phyloP scores from a whole-genome alignment of 495 filamentous ascomycete species.

The Penicillium canescens region DNA sequence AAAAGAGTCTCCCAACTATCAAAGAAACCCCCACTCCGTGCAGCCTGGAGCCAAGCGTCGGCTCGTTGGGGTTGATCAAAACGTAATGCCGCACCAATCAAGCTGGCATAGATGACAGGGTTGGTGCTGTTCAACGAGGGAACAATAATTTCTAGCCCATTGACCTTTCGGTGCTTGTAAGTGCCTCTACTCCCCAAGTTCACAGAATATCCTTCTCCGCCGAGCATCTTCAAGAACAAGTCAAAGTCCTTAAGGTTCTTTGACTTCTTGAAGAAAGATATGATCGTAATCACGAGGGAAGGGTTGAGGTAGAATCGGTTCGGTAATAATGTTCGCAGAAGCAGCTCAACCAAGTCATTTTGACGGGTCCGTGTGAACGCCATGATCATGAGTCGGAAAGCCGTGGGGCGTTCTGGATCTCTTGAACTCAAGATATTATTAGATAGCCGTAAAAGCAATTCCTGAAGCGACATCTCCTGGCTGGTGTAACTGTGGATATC shows the following conservation, averaged over 20 bases:
- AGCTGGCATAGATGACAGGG: conserved; percentile 33
- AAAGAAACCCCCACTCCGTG: conserved; percentile 38
- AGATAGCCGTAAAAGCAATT: conserved; percentile 37
- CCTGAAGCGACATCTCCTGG: conserved; percentile 36
- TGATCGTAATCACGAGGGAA: conserved; percentile 37
- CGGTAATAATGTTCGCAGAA: conserved; percentile 41
- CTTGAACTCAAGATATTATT: conserved; percentile 33
- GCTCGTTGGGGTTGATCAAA: conserved; percentile 48
- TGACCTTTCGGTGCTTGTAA: conserved; percentile 29
- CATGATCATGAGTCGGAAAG: conserved; percentile 35
- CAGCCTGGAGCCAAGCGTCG: conserved; percentile 42
- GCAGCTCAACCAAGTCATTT: conserved; percentile 42
- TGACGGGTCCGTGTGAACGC: conserved; percentile 42
- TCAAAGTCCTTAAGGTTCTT: conserved; percentile 48
- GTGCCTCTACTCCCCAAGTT: conserved; percentile 28
- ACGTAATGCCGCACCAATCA: conserved; percentile 38
- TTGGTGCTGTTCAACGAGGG: conserved; percentile 38
- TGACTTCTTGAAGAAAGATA: conserved; percentile 41
- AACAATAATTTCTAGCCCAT: conserved; percentile 38
- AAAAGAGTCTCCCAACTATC: conserved; percentile 41
- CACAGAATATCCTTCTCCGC: conserved; percentile 36
- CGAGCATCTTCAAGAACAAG: conserved; percentile 41
- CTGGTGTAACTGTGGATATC: conserved; percentile 33
- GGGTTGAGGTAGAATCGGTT: conserved; percentile 38
- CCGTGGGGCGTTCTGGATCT: conserved; percentile 38